These are phyloP conservation scores for Aspergillus bridgeri DNA, from an alignment of 495 filamentous ascomycete genomes.

Conservation along the genomic window DNA sequence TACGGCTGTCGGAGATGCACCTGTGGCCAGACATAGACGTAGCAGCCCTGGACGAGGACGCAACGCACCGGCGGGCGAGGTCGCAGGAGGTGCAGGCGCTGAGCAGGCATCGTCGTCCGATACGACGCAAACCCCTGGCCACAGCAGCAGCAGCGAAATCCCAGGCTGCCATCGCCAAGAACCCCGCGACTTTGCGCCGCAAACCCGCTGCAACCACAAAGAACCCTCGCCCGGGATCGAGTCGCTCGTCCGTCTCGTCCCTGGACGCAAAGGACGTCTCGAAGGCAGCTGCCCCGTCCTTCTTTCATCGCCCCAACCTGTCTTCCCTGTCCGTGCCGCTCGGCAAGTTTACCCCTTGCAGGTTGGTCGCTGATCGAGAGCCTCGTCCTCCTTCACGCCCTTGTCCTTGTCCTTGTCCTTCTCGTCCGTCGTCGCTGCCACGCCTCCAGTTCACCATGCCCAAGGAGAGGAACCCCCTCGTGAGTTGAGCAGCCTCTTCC, in stretches of 20 bases:
- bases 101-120: neutral
- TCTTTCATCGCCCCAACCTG: constrained; percentile 1
- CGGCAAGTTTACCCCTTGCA: neutral
- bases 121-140: neutral
- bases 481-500: neutral
- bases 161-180: neutral
- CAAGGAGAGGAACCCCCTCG: neutral
- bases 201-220: neutral
- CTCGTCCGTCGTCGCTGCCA: neutral
- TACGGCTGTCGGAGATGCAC: constrained; percentile 19
- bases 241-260: neutral
- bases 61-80: too few species aligned
- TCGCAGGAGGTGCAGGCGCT: too few species aligned
- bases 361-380: neutral
- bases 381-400: too few species aligned
- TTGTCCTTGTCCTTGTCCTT: neutral
- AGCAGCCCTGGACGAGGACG: constrained; percentile 6
- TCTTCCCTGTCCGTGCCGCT: neutral
- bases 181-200: neutral
- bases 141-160: neutral
- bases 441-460: neutral
- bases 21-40: constrained; percentile 5
- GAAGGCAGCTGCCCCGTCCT: neutral
- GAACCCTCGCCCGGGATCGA: neutral
- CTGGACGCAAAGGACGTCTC: neutral